phyloP scores from a whole-genome alignment of 768 basidiomycete species.

The Lactarius tabidus region DNA sequence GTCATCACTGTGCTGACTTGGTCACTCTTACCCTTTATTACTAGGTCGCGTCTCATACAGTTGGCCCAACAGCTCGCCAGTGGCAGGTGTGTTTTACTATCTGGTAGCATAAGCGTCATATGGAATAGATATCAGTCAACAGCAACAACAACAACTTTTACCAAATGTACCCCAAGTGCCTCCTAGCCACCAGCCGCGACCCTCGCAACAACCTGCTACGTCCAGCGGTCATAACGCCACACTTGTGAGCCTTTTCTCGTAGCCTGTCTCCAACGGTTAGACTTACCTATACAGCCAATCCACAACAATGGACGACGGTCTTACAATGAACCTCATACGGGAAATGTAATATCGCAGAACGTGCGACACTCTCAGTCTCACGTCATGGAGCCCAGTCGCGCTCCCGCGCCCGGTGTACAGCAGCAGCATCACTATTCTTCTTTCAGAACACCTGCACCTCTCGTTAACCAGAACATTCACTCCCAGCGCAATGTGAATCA shows the following conservation, averaged over 20 bases:
- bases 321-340: background rate
- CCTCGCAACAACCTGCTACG: background rate
- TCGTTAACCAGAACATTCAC: background rate
- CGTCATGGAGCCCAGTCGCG: background rate
- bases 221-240: background rate
- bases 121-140: conserved; percentile 14
- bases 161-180: background rate
- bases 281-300: background rate
- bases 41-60: conserved; percentile 14
- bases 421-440: background rate
- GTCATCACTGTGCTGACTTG: background rate
- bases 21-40: background rate
- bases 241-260: conserved; percentile 1
- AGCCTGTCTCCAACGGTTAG: background rate
- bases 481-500: background rate
- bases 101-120: background rate
- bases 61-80: conserved; percentile 17
- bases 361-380: background rate
- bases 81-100: conserved; percentile 8
- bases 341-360: background rate
- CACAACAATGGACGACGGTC: conserved; percentile 1
- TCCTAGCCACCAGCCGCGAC: background rate
- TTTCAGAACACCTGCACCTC: background rate
- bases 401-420: conserved; percentile 1
- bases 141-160: conserved; percentile 1